Base-by-base conservation (phyloP, 306 rosid species). In the Cyamopsis tetragonoloba region DNA sequence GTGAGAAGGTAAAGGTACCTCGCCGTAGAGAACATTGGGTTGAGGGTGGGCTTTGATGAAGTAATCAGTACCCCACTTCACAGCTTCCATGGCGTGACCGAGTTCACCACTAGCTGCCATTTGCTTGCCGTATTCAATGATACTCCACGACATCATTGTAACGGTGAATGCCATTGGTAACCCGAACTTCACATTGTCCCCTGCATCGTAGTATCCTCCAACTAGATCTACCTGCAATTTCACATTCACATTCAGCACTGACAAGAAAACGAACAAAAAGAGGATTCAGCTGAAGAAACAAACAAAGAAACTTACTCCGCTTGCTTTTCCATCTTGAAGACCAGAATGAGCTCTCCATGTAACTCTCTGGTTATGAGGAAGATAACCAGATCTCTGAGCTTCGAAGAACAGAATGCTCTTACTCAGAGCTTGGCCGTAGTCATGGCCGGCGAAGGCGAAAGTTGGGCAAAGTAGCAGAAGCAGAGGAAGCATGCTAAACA, bases 131-230 rank as follows among this genome's bases (percentile, higher is more conserved):
- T 95, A 90, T 62, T 95, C 99, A 2, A 95, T 76, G 4, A 95
- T 88, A 53, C 99, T 88, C 99, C 99, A 95, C 1, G 96, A 86
- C 96, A 95, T 79, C 99, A 95, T 95, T 12, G 99, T 95, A 1
- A 88, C 87, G 0, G 99, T 95, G 54, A 95, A 95, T 1, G 99
- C 99, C 97, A 95, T 95, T 13, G 99, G 97, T 30, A 95, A 30
- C 1, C 99, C 99, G 41, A 95, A 95, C 80, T 95, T 95, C 68
- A 95, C 97, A 81, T 90, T 95, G 86, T 95, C 99, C 32, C 99
- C 99, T 6, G 99, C 99, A 44, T 95, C 99, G 13, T 90, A 90
- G 77, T 95, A 95, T 23, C 99, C 99, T 3, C 99, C 97, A 4
- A 88, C 97, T 44, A 95, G 95, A 82, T 90, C 89, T 71, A 95